A percentile compares a stretch with the other conserved stretches of the same genome.
These are phyloP conservation scores for Irpex lacteus DNA, from an alignment of 1,284 basidiomycete species.

Conservation along the genomic window DNA sequence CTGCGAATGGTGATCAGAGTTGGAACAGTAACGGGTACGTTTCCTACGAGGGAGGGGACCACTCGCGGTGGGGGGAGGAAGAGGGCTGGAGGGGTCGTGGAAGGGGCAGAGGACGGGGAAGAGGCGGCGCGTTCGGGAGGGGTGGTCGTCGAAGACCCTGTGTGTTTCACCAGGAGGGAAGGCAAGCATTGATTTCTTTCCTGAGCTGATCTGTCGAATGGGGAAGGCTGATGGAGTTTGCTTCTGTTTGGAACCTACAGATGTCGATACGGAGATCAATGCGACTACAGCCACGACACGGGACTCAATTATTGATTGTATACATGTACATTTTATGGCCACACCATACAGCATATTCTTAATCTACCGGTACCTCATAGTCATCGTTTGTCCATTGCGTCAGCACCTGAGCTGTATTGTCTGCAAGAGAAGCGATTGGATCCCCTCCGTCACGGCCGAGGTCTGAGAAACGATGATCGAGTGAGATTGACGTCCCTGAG, in stretches of 20 bases:
- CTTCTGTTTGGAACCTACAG: constrained; percentile 42
- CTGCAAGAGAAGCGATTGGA: too few relatives aligned
- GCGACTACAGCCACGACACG: constrained; percentile 72
- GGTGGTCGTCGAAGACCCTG: constrained; percentile 78
- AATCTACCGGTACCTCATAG: neutral
- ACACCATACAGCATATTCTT: constrained; percentile 9
- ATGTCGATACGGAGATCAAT: constrained; percentile 83
- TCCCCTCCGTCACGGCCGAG: too few relatives aligned
- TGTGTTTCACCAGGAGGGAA: constrained; percentile 85
- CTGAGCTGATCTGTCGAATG: constrained; percentile 34
- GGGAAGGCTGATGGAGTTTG: constrained; percentile 45
- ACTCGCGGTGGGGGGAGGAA: constrained; percentile 43
- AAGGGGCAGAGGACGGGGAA: constrained; percentile 44
- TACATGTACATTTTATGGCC: constrained; percentile 6
- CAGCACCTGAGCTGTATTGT: too few relatives aligned
- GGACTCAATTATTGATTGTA: constrained; percentile 20
- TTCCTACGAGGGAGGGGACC: constrained; percentile 43
- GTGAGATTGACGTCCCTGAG: neutral
- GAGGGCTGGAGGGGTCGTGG: constrained; percentile 37
- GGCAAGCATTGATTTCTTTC: constrained; percentile 63
- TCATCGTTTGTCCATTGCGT: too few relatives aligned
- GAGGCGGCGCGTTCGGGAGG: constrained; percentile 52
- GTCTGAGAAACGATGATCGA: too few relatives aligned
- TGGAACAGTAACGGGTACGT: constrained; percentile 35
- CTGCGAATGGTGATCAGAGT: constrained; percentile 24